A percentile compares a stretch with the other conserved stretches of the same genome.
Conservation (phyloP, 345 rosid species). For the Chamaenerion angustifolium region DNA sequence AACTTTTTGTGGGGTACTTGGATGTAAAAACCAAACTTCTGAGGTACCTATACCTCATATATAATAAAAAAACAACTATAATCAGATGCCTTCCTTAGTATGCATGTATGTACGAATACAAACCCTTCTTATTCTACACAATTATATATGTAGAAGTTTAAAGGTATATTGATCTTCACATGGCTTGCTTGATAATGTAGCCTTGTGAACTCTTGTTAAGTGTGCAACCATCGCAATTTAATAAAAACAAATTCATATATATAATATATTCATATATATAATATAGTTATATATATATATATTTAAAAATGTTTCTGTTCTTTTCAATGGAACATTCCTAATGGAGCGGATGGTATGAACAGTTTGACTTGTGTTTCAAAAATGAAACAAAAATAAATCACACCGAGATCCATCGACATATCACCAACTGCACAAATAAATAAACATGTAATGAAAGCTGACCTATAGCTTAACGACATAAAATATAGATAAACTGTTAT, state of each 20-base stretch:
- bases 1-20: too few relatives aligned
- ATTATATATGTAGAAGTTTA: neutral
- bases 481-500: too few relatives aligned
- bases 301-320: neutral
- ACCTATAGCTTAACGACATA: too few relatives aligned
- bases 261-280: too few relatives aligned
- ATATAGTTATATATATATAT: too few relatives aligned
- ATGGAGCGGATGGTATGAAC: constrained; percentile 6
- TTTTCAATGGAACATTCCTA: constrained; percentile 6
- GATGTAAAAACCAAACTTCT: too few relatives aligned
- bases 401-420: neutral
- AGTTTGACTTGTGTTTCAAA: constrained; percentile 2
- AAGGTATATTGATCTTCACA: neutral
- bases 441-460: too few relatives aligned
- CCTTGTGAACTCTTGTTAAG: neutral
- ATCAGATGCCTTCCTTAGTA: neutral
- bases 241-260: too few relatives aligned
- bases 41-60: too few relatives aligned
- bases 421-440: neutral
- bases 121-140: neutral
- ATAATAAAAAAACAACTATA: too few relatives aligned
- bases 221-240: neutral
- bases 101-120: neutral
- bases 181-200: neutral
- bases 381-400: neutral